Percentiles rank a stretch among this genome's conserved stretches.
Evolutionary conservation across 2,329 filamentous ascomycete species (phyloP).

Genomic region (Lecanicillium sp.): DNA sequence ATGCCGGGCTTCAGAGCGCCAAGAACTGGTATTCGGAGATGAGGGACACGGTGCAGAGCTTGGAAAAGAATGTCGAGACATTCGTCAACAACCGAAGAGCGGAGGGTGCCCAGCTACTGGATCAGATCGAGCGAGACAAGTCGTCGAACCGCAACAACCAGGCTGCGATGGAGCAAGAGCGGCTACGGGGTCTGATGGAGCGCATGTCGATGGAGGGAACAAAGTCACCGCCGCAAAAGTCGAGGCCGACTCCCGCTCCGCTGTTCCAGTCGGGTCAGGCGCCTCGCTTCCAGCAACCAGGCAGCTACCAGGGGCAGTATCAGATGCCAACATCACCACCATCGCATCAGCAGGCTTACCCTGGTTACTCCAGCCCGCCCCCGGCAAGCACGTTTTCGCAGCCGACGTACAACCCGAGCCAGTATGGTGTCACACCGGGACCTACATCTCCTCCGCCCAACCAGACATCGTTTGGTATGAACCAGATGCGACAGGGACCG

Average conservation of each 20-base stretch:
- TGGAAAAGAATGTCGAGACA: constrained; percentile 92
- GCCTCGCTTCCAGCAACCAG: constrained; percentile 46
- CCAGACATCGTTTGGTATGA: constrained; percentile 45
- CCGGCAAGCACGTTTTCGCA: constrained; percentile 42
- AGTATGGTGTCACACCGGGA: constrained; percentile 51
- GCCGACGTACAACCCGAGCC: constrained; percentile 52
- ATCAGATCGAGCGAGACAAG: constrained; percentile 78
- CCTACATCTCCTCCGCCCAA: constrained; percentile 59
- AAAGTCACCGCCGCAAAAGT: constrained; percentile 29
- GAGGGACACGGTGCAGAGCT: constrained; percentile 85
- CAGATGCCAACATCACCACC: constrained; percentile 53
- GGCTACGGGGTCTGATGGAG: constrained; percentile 86
- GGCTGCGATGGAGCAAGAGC: constrained; percentile 81
- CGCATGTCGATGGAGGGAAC: constrained; percentile 80
- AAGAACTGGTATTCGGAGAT: constrained; percentile 94
- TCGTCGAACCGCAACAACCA: constrained; percentile 51
- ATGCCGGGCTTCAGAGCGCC: constrained; percentile 78
- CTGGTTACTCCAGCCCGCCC: constrained; percentile 35
- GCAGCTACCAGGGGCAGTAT: constrained; percentile 51
- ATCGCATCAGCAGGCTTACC: constrained; percentile 39
- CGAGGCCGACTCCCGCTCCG: constrained; percentile 32
- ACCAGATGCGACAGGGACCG: constrained; percentile 31
- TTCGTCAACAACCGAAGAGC: constrained; percentile 93
- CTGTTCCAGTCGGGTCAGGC: constrained; percentile 43
- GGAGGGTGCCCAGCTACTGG: constrained; percentile 84